Conservation (phyloP, 306 rosid species). For the Prinsepia uniflora region DNA sequence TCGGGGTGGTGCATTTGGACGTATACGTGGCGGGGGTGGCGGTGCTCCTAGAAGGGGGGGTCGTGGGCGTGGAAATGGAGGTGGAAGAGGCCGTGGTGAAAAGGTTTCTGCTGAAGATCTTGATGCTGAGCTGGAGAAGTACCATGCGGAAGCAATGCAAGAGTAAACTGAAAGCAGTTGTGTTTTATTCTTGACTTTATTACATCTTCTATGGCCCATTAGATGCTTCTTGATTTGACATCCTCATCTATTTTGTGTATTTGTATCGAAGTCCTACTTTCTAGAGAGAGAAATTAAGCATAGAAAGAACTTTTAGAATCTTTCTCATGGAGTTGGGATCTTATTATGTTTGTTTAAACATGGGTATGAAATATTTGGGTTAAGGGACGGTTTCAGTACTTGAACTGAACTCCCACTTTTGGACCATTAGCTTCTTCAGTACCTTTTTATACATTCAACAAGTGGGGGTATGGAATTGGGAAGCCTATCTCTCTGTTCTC, state of each 20-base stretch:
- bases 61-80: slow-evolving; percentile 52
- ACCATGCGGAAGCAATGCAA: slow-evolving; percentile 85
- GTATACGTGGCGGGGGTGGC: slow-evolving; percentile 53
- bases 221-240: slow-evolving; percentile 41
- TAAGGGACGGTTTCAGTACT: slow-evolving; percentile 38
- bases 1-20: slow-evolving; percentile 51
- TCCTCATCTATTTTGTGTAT: slow-evolving; percentile 47
- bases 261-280: slow-evolving; percentile 35
- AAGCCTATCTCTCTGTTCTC: slow-evolving; percentile 36
- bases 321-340: slow-evolving; percentile 54
- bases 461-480: slow-evolving; percentile 45
- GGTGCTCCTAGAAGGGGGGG: slow-evolving; percentile 37
- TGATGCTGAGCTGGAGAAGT: slow-evolving; percentile 95
- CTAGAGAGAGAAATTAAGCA: slow-evolving; percentile 37
- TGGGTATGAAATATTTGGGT: slow-evolving; percentile 57
- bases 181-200: slow-evolving; percentile 39
- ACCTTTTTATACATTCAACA: slow-evolving; percentile 38
- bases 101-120: slow-evolving; percentile 88
- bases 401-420: slow-evolving; percentile 25
- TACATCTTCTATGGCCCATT: slow-evolving; percentile 42
- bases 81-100: slow-evolving; percentile 55
- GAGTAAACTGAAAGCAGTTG: slow-evolving; percentile 39
- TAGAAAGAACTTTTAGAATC: slow-evolving; percentile 43
- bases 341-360: slow-evolving; percentile 41
- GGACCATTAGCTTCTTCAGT: slow-evolving; percentile 26